Evolutionary conservation across 768 basidiomycete genomes (phyloP), one percentile per base, ranked within the genome.

Genomic region (Xerocomellus dryophilus): DNA sequence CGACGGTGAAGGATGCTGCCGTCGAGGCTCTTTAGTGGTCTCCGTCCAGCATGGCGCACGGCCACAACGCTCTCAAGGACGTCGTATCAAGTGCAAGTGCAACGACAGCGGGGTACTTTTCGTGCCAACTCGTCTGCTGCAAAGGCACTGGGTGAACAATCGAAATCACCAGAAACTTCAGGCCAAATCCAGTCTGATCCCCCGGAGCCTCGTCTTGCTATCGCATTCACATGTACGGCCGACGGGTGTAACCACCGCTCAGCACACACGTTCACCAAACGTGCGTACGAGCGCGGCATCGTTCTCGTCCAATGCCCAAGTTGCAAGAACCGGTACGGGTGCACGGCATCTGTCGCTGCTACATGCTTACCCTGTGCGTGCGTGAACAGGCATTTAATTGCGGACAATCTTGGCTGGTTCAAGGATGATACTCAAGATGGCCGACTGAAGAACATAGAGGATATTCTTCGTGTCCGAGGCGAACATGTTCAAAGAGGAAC

Each of bases 331-430:
- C 76, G 95, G 90, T 93, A 66, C 49, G 84, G 20, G 20, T 15
- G 71, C 29, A 34, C 35, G n/a, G 23, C 23, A 17, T 23, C 18
- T 29, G 21, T 41, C 18, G 15, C 34, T 20, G 8, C 14, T n/a
- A 5, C 4, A 25, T 8, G 20, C 54, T 56, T 32, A 50, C 27
- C 7, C 6, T 40, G 10, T 10, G 7, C 6, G 2, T 14, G 21
- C 23, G 12, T 15, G 21, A 52, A 21, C 56, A 91, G 89, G 29
- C 89, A 92, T 69, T 73, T 94, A 10, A 91, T 93, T 60, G 93
- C 93, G 5, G 93, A 96, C 65, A 86, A 96, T 62, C 72, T 96
- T 12, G 89, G 88, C 1, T 96, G 93, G 93, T 96, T 96, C 75
- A 85, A 90, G 62, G 90, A 93, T 27, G 80, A 74, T 55, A 93